These are phyloP conservation scores for Lavandula angustifolia DNA, from an alignment of 257 asterid genomes.

Conservation along the genomic window DNA sequence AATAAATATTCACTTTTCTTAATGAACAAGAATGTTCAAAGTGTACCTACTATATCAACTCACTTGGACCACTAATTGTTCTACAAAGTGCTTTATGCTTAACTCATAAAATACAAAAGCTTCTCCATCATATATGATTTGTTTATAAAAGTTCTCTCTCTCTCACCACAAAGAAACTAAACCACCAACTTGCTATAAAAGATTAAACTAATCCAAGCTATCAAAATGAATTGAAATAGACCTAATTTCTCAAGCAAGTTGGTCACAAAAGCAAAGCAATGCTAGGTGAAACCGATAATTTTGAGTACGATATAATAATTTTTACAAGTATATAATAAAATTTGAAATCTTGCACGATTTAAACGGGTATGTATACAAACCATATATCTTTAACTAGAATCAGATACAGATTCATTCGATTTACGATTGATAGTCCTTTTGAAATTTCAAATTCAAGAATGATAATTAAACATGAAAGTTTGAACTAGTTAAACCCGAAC, in stretches of 20 bases:
- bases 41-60: not conserved
- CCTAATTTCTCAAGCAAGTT: conserved; percentile 24
- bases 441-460: no score
- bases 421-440: no score
- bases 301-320: no score
- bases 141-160: not conserved
- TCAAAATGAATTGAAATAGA: not conserved
- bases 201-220: conserved; percentile 17
- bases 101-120: not conserved
- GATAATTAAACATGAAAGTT: not conserved
- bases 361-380: no score
- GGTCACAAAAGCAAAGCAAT: conserved; percentile 18
- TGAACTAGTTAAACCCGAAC: not conserved
- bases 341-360: no score
- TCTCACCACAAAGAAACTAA: not conserved
- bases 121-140: not conserved
- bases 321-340: no score
- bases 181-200: not conserved
- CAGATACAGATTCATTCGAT: not conserved
- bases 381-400: no score
- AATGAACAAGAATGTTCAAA: conserved; percentile 25
- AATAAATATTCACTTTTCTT: conserved; percentile 15
- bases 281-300: not conserved
- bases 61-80: conserved; percentile 3
- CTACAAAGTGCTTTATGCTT: not conserved